Conservation (phyloP, 192 early-diverging fungal species). For the Coemansia sp. region DNA sequence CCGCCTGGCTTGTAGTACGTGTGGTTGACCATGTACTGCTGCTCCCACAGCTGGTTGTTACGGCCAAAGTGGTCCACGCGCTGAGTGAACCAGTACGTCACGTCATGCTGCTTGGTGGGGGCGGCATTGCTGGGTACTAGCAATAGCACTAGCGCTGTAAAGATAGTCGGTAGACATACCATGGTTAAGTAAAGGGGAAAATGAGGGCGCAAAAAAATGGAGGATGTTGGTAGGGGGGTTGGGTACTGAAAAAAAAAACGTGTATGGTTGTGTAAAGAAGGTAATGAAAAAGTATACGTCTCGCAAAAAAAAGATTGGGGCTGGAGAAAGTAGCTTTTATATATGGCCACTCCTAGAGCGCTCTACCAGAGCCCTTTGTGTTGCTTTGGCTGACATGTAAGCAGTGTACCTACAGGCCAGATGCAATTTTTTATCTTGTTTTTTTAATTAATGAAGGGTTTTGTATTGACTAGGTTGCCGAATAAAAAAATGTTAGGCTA, state of each 20-base stretch:
- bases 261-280: neutral
- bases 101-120: neutral
- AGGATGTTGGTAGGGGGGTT: neutral
- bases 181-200: neutral
- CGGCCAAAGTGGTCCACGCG: slow-evolving; percentile 23
- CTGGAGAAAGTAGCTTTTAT: neutral
- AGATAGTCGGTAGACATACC: neutral
- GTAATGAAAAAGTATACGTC: neutral
- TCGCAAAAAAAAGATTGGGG: neutral
- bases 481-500: neutral
- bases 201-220: neutral
- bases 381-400: neutral
- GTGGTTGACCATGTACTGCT: slow-evolving; percentile 25
- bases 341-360: neutral
- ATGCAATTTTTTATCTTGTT: neutral
- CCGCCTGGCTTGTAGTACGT: slow-evolving; percentile 25
- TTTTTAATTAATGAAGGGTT: neutral
- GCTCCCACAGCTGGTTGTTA: slow-evolving; percentile 15
- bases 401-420: too few species aligned
- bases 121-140: neutral
- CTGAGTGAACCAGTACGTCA: slow-evolving; percentile 27
- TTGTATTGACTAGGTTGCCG: neutral
- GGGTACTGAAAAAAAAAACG: too few species aligned
- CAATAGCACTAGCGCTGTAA: neutral
- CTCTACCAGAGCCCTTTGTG: neutral